Evolutionary conservation across 2,329 filamentous ascomycete genomes (phyloP).

Genomic region (Paracoccidioides lutzii): DNA sequence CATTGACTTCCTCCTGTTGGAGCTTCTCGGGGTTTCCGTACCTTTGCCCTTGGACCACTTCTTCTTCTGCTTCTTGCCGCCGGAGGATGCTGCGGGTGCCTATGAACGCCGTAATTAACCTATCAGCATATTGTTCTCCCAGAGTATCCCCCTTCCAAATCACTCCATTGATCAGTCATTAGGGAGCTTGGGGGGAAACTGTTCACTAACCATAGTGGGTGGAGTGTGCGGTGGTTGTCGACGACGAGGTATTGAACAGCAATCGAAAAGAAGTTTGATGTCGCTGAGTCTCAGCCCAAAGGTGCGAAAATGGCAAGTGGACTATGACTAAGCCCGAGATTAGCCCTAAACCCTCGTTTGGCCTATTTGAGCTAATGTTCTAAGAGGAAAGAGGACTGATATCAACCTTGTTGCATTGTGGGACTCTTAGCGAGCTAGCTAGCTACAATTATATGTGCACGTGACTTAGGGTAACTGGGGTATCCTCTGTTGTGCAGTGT

Average conservation of each 20-base stretch:
- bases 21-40: slow-evolving; percentile 21
- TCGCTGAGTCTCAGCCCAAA: slow-evolving; percentile 9
- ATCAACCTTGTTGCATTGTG: no score
- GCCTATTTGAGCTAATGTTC: slow-evolving; percentile 14
- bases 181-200: no score
- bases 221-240: slow-evolving; percentile 23
- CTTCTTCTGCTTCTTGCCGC: slow-evolving; percentile 43
- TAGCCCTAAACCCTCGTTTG: slow-evolving; percentile 25
- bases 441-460: no score
- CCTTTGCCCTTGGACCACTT: slow-evolving; percentile 47
- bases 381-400: no score
- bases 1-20: background rate
- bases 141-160: background rate
- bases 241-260: slow-evolving; percentile 19
- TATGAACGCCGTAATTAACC: background rate
- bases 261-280: slow-evolving; percentile 16
- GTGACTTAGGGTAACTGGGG: no score
- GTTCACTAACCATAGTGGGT: slow-evolving; percentile 3
- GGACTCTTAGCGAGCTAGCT: no score
- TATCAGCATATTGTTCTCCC: background rate
- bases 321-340: slow-evolving; percentile 21
- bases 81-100: slow-evolving; percentile 35
- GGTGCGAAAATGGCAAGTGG: slow-evolving; percentile 27
- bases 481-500: background rate
- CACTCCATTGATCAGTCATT: background rate